A percentile compares a stretch with the other conserved stretches of the same genome.
These are phyloP conservation scores for Solanum neorickii DNA, from an alignment of 257 asterid species.

Conservation along the genomic window DNA sequence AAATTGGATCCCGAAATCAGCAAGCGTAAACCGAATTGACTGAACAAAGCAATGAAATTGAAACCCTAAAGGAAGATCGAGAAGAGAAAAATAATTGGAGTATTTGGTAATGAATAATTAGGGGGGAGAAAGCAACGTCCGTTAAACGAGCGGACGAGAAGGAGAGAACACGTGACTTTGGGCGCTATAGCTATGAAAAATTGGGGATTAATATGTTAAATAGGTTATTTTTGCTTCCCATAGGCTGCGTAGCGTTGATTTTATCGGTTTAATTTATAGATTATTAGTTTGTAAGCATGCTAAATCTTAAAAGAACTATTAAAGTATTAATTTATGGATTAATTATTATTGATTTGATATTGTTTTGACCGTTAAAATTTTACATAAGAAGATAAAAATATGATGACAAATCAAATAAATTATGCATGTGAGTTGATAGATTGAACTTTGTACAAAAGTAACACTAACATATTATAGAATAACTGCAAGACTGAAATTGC, in stretches of 20 bases:
- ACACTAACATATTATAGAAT: neutral
- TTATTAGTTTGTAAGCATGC: rapidly evolving
- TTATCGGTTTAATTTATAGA: too few relatives aligned
- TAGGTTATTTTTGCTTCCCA: neutral
- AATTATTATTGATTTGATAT: too few relatives aligned
- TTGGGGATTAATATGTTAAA: neutral
- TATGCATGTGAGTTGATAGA: too few relatives aligned
- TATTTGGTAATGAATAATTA: neutral
- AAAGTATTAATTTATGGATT: too few relatives aligned
- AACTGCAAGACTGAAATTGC: neutral
- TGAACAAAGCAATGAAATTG: neutral
- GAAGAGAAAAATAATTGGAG: neutral
- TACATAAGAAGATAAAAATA: too few relatives aligned
- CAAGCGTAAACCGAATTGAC: neutral
- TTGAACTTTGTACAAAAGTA: neutral
- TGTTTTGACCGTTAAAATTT: too few relatives aligned
- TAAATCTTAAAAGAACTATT: rapidly evolving
- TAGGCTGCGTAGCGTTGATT: too few relatives aligned
- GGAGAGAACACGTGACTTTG: neutral
- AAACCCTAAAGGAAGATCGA: neutral
- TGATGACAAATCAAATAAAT: neutral
- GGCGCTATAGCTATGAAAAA: neutral
- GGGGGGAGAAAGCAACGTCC: neutral
- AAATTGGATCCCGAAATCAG: neutral
- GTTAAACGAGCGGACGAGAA: neutral